phyloP scores from a whole-genome alignment of 176 grass and related monocot genomes.

The Aegilops sharonensis region DNA sequence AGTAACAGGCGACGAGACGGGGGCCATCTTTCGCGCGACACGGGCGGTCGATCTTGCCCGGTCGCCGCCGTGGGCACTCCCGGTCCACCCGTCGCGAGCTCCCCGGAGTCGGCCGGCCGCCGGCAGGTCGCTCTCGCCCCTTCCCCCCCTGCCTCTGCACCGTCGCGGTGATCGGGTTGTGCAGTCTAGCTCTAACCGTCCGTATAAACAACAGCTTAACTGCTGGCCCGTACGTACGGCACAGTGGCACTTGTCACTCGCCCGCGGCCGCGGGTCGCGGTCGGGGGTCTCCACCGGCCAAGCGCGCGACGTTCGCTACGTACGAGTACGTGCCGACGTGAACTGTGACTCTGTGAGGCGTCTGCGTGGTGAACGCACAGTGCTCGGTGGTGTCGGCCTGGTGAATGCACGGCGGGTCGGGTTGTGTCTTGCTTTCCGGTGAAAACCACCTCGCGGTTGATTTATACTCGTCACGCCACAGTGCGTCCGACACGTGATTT shows the following conservation, averaged over 20 bases:
- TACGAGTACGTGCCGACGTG: neutral
- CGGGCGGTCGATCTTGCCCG: no score
- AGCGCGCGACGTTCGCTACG: neutral
- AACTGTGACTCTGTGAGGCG: neutral
- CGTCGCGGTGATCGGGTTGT: neutral
- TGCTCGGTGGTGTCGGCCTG: neutral
- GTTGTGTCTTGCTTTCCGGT: neutral
- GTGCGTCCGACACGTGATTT: neutral
- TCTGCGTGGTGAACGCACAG: neutral
- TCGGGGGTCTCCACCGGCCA: neutral
- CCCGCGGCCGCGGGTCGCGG: neutral
- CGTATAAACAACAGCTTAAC: neutral
- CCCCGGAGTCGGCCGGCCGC: conserved; percentile 29
- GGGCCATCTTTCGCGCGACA: neutral
- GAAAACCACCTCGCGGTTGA: neutral
- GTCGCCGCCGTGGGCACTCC: neutral
- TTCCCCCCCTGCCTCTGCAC: neutral
- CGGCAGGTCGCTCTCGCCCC: conserved; percentile 5
- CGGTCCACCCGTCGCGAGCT: neutral
- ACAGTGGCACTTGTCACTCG: neutral
- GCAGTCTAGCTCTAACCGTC: neutral
- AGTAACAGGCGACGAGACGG: no score
- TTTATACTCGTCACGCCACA: neutral
- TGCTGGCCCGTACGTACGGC: neutral
- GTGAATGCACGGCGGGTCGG: neutral